Evolutionary conservation across 2,329 filamentous ascomycete genomes (phyloP).

Genomic region (Talaromyces sp.): DNA sequence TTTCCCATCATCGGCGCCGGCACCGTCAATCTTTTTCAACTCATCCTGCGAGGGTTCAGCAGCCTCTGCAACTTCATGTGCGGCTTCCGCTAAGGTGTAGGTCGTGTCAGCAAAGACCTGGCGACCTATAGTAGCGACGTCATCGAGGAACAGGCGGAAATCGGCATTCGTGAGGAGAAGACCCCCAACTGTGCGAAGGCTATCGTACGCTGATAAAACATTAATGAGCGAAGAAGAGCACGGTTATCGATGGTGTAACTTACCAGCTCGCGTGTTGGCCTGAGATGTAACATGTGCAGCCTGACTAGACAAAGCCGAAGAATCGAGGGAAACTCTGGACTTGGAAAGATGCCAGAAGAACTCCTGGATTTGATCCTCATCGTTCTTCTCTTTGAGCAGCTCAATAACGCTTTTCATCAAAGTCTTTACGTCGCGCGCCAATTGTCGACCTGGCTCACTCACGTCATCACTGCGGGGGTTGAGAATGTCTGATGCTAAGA

Average conservation of each 20-base stretch:
- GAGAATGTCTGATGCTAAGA: slow-evolving; percentile 73
- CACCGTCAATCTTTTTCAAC: slow-evolving; percentile 49
- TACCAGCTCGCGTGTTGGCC: slow-evolving; percentile 69
- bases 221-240: neutral
- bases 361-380: slow-evolving; percentile 80
- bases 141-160: slow-evolving; percentile 80
- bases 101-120: slow-evolving; percentile 87
- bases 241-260: neutral
- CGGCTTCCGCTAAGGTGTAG: slow-evolving; percentile 70
- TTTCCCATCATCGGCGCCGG: slow-evolving; percentile 44
- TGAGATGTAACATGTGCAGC: slow-evolving; percentile 62
- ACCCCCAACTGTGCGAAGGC: slow-evolving; percentile 75
- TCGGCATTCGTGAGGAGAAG: slow-evolving; percentile 87
- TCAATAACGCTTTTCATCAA: slow-evolving; percentile 78
- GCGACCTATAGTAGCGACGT: slow-evolving; percentile 72
- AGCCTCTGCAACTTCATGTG: slow-evolving; percentile 68
- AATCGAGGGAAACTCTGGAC: slow-evolving; percentile 67
- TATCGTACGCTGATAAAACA: slow-evolving; percentile 64
- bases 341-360: slow-evolving; percentile 81
- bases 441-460: slow-evolving; percentile 70
- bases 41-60: slow-evolving; percentile 67
- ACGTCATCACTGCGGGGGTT: slow-evolving; percentile 72
- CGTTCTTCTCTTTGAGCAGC: slow-evolving; percentile 78
- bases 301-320: slow-evolving; percentile 59
- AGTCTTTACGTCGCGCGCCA: slow-evolving; percentile 68